These are phyloP conservation scores for Artemisia argyi DNA, from an alignment of 129 eudicot species.

Conservation along the genomic window DNA sequence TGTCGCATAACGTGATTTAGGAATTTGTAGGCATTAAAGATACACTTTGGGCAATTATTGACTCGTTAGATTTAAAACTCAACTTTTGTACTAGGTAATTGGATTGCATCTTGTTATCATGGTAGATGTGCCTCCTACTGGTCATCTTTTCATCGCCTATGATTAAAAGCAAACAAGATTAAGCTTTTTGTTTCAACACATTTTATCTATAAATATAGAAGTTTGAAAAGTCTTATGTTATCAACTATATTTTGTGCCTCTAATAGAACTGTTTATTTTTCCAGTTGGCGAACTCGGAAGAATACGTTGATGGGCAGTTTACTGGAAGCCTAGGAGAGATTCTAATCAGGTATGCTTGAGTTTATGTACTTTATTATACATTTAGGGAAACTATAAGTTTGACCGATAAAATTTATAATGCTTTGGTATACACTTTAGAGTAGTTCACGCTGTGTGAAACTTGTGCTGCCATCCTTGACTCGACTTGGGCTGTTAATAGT, in stretches of 20 bases:
- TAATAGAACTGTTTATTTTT: constrained; percentile 19
- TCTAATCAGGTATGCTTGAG: constrained; percentile 63
- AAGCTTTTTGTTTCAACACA: neutral
- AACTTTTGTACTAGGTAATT: neutral
- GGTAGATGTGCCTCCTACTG: neutral
- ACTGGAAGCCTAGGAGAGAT: constrained; percentile 89
- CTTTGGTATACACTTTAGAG: too few relatives aligned
- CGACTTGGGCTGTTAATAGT: neutral
- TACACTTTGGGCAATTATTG: too few relatives aligned
- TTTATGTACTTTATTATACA: neutral
- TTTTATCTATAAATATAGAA: neutral
- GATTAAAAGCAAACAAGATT: neutral
- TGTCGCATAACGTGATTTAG: too few relatives aligned
- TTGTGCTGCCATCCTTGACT: neutral
- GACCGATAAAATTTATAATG: neutral
- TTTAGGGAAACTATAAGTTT: neutral
- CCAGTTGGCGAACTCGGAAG: constrained; percentile 88
- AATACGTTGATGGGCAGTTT: constrained; percentile 78
- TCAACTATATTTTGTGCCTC: neutral
- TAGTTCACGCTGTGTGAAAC: neutral
- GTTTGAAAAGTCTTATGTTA: neutral
- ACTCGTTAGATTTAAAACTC: too few relatives aligned
- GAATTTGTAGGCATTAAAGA: too few relatives aligned
- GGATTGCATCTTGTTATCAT: neutral
- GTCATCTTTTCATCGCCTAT: neutral